Percentiles rank a stretch among this genome's conserved stretches.
Evolutionary conservation across 75 land plant species (phyloP).

Genomic region (Azolla pinnata): DNA sequence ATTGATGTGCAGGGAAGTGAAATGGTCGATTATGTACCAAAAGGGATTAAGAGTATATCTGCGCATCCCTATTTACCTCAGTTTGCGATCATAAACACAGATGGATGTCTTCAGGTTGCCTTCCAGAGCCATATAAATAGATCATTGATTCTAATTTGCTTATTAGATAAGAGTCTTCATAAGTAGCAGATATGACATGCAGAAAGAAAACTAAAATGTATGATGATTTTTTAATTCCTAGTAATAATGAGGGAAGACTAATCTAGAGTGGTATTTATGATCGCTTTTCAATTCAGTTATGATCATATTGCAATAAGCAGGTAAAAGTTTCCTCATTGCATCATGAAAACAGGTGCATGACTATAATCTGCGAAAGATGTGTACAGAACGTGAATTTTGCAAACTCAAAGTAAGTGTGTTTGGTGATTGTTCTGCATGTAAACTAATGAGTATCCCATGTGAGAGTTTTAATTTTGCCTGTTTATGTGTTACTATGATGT

Average conservation of each 20-base stretch:
- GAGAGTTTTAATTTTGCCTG: no score
- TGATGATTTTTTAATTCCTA: no score
- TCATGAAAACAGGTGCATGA: slow-evolving; percentile 6
- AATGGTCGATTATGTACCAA: slow-evolving; percentile 18
- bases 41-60: slow-evolving; percentile 9
- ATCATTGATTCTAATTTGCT: no score
- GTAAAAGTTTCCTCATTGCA: neutral
- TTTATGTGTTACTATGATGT: no score
- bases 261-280: no score
- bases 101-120: slow-evolving; percentile 18
- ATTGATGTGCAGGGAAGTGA: slow-evolving; percentile 16
- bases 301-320: neutral
- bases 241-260: no score
- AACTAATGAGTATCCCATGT: no score
- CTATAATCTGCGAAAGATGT: neutral
- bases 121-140: neutral
- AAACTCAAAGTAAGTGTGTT: slow-evolving; percentile 5
- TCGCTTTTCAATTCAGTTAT: neutral
- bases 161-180: no score
- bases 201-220: no score
- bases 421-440: no score
- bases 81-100: slow-evolving; percentile 14
- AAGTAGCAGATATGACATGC: no score
- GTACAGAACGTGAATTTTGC: slow-evolving; percentile 2
- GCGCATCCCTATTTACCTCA: slow-evolving; percentile 20